A percentile compares a stretch with the other conserved stretches of the same genome.
Evolutionary conservation across 805 yeast genomes (phyloP).

Genomic region (Candida glaebosa): DNA sequence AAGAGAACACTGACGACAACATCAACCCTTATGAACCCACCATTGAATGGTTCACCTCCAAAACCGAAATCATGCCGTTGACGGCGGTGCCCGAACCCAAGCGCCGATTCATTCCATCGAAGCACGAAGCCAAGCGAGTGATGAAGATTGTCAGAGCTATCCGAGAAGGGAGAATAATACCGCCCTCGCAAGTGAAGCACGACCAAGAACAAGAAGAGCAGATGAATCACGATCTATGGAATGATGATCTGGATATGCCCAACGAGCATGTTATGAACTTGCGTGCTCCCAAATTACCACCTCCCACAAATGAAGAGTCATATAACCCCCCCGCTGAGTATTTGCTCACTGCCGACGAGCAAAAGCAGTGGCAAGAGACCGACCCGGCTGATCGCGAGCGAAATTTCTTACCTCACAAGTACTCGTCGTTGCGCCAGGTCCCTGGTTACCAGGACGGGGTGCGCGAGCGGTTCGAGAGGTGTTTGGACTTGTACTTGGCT

Average conservation of each 20-base stretch:
- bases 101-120: slow-evolving; percentile 93
- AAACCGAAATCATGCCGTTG: slow-evolving; percentile 84
- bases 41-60: slow-evolving; percentile 91
- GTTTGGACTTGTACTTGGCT: slow-evolving; percentile 89
- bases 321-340: slow-evolving; percentile 98
- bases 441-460: slow-evolving; percentile 87
- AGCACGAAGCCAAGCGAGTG: slow-evolving; percentile 91
- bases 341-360: slow-evolving; percentile 74
- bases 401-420: slow-evolving; percentile 81
- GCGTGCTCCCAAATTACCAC: slow-evolving; percentile 92
- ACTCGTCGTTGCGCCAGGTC: slow-evolving; percentile 77
- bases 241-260: slow-evolving; percentile 46
- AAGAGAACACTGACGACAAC: slow-evolving; percentile 76
- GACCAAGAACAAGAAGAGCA: slow-evolving; percentile 50
- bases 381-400: slow-evolving; percentile 78
- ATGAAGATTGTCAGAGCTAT: slow-evolving; percentile 97
- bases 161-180: slow-evolving; percentile 90
- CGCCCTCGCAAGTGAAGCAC: slow-evolving; percentile 58
- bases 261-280: slow-evolving; percentile 84
- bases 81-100: slow-evolving; percentile 96
- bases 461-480: slow-evolving; percentile 90
- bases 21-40: slow-evolving; percentile 90
- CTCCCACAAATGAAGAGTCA: slow-evolving; percentile 95
- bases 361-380: slow-evolving; percentile 59
- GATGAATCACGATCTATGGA: slow-evolving; percentile 79